A percentile compares a stretch with the other conserved stretches of the same genome.
Evolutionary conservation across 2,329 filamentous ascomycete species (phyloP).

Genomic region (Calonectria crousiana): DNA sequence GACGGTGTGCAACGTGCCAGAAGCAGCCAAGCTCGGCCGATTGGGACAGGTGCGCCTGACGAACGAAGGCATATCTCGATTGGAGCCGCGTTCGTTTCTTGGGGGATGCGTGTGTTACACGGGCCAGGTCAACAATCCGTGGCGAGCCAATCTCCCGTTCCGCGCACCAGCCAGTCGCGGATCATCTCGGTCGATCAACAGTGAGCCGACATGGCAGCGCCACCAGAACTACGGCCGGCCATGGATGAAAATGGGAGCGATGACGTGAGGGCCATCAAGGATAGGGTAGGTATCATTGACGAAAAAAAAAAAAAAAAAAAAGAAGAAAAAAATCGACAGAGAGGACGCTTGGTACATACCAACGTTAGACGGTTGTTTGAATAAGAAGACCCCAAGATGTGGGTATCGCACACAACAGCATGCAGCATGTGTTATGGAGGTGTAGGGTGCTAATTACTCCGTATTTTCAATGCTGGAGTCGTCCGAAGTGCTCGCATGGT

Average conservation of each 20-base stretch:
- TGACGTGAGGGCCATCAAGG: not conserved
- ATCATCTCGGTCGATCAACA: conserved; percentile 14
- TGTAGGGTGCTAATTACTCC: conserved; percentile 4
- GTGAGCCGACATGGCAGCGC: conserved; percentile 9
- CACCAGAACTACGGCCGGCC: not conserved
- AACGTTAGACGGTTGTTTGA: not conserved
- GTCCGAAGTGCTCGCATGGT: conserved; percentile 12
- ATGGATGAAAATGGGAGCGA: not conserved
- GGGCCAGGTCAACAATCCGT: conserved; percentile 6
- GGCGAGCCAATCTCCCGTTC: conserved; percentile 15
- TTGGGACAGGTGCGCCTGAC: conserved; percentile 21
- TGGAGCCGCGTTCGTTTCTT: conserved; percentile 18
- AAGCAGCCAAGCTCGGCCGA: conserved; percentile 10
- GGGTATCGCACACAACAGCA: not conserved
- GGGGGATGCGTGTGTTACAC: conserved; percentile 24
- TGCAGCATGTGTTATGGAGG: not conserved
- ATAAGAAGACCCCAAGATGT: not conserved
- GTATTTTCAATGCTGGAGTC: conserved; percentile 3
- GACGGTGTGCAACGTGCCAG: conserved; percentile 11
- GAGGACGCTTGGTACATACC: not conserved
- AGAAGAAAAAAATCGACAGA: not conserved
- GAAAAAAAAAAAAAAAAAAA: no score
- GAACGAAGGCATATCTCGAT: conserved; percentile 17
- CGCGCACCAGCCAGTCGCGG: conserved; percentile 4
- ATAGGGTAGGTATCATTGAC: not conserved